These are phyloP conservation scores for Fusarium sp. DNA, from an alignment of 2,329 filamentous ascomycete species.

Conservation along the genomic window DNA sequence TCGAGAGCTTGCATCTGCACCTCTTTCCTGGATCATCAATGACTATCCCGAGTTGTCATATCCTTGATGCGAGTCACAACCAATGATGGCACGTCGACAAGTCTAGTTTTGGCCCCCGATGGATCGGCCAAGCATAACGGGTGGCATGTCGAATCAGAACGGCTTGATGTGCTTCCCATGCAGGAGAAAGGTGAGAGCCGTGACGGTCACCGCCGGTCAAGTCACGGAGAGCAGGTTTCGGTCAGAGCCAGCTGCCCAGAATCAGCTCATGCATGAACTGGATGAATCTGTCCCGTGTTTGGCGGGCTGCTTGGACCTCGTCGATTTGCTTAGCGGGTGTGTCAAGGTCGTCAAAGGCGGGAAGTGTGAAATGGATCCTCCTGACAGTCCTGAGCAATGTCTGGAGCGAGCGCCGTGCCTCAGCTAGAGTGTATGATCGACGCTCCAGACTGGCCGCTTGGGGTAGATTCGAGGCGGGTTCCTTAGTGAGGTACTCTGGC, in stretches of 20 bases:
- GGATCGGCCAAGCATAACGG: slow-evolving; percentile 30
- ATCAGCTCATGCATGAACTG: slow-evolving; percentile 46
- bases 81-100: slow-evolving; percentile 22
- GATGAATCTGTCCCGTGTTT: slow-evolving; percentile 28
- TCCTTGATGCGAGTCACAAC: slow-evolving; percentile 11
- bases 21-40: slow-evolving; percentile 26
- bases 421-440: slow-evolving; percentile 47
- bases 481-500: slow-evolving; percentile 38
- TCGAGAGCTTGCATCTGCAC: slow-evolving; percentile 31
- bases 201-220: slow-evolving; percentile 32
- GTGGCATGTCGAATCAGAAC: slow-evolving; percentile 35
- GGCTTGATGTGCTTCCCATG: slow-evolving; percentile 27
- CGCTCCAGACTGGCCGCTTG: slow-evolving; percentile 36
- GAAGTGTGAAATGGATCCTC: slow-evolving; percentile 19
- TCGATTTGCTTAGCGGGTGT: slow-evolving; percentile 8
- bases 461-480: slow-evolving; percentile 36
- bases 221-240: slow-evolving; percentile 40
- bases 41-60: slow-evolving; percentile 36
- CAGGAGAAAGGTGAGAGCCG: slow-evolving; percentile 27
- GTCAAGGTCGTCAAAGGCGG: slow-evolving; percentile 1
- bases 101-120: slow-evolving; percentile 21
- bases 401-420: slow-evolving; percentile 36
- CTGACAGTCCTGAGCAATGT: slow-evolving; percentile 32
- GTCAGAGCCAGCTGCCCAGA: slow-evolving; percentile 27
- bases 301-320: slow-evolving; percentile 23